These are phyloP conservation scores for Myxozyma melibiosi DNA, from an alignment of 805 yeast species.

Conservation along the genomic window DNA sequence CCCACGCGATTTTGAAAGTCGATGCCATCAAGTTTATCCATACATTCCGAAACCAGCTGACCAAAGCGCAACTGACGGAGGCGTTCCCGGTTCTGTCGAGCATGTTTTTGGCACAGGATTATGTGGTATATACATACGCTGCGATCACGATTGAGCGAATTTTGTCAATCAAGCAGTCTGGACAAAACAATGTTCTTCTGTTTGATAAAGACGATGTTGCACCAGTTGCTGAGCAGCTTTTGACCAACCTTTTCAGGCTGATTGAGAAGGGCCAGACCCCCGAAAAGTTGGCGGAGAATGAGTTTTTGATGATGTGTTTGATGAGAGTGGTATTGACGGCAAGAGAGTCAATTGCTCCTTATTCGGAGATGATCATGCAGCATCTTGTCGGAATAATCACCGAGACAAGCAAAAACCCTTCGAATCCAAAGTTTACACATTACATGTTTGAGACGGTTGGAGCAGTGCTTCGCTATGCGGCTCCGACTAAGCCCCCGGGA, in stretches of 20 bases:
- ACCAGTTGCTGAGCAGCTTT: conserved; percentile 60
- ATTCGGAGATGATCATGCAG: conserved; percentile 50
- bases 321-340: conserved; percentile 82
- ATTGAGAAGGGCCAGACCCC: conserved; percentile 68
- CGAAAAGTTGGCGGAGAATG: conserved; percentile 92
- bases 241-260: conserved; percentile 66
- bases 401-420: conserved; percentile 82
- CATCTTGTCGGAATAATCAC: conserved; percentile 71
- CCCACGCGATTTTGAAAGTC: conserved; percentile 78
- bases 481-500: conserved; percentile 44
- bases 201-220: conserved; percentile 75
- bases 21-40: conserved; percentile 92
- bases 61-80: conserved; percentile 77
- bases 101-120: conserved; percentile 65
- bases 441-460: conserved; percentile 88
- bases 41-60: conserved; percentile 88
- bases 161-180: conserved; percentile 63
- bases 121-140: conserved; percentile 89
- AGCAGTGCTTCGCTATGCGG: conserved; percentile 60
- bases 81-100: conserved; percentile 76
- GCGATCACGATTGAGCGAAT: conserved; percentile 91
- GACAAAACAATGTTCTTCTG: conserved; percentile 52
- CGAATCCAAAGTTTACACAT: conserved; percentile 92
- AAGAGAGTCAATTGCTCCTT: conserved; percentile 49
- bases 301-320: conserved; percentile 83